A percentile compares a stretch with the other conserved stretches of the same genome.
These are phyloP conservation scores for Trichoderma koningiopsis DNA, from an alignment of 2,329 filamentous ascomycete species.

Conservation along the genomic window DNA sequence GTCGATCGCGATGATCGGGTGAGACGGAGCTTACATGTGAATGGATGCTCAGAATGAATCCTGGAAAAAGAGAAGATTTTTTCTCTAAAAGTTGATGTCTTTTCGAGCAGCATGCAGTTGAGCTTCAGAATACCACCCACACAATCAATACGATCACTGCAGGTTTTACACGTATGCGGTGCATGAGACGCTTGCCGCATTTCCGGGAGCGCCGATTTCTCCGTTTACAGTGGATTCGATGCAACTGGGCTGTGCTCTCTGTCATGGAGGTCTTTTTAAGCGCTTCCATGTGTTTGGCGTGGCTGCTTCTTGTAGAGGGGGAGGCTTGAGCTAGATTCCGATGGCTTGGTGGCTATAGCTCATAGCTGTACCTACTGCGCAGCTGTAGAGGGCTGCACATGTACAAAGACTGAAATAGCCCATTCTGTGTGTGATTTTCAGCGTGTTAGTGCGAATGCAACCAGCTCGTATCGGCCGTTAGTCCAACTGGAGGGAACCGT, in stretches of 20 bases:
- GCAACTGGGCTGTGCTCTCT: background rate
- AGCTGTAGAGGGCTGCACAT: background rate
- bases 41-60: background rate
- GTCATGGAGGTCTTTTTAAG: background rate
- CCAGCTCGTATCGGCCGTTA: background rate
- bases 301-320: background rate
- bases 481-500: background rate
- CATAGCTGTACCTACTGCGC: no score
- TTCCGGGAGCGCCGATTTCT: background rate
- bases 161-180: background rate
- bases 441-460: background rate
- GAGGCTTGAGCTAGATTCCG: background rate
- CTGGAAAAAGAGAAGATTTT: background rate
- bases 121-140: background rate
- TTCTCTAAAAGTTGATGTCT: background rate
- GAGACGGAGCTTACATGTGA: background rate
- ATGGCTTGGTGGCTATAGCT: background rate
- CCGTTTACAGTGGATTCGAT: background rate
- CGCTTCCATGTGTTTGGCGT: background rate
- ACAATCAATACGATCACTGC: background rate
- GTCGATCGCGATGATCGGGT: conserved; percentile 16
- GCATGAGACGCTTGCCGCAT: background rate
- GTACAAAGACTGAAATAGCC: background rate
- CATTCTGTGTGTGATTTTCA: background rate
- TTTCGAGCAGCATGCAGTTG: background rate